Evolutionary conservation across 106 monocot species (phyloP).

Genomic region (Dactylorhiza incarnata): DNA sequence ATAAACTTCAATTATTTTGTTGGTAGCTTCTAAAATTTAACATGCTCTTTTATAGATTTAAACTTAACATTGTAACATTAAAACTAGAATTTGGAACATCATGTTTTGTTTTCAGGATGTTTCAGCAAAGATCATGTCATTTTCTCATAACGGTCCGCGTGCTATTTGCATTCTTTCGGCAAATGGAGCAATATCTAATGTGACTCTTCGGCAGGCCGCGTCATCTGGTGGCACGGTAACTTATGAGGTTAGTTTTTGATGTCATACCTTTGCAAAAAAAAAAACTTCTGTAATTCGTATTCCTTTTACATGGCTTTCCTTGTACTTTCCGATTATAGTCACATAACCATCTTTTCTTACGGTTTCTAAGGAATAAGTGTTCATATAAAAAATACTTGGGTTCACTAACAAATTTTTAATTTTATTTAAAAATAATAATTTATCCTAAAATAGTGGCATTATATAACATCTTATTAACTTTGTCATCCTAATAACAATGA

Average conservation of each 20-base stretch:
- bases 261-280: not conserved
- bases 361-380: too few relatives aligned
- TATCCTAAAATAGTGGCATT: too few relatives aligned
- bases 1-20: not conserved
- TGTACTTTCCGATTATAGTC: too few relatives aligned
- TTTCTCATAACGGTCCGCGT: constrained; percentile 58
- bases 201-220: constrained; percentile 59
- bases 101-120: constrained; percentile 39
- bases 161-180: constrained; percentile 67
- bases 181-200: constrained; percentile 74
- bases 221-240: constrained; percentile 76
- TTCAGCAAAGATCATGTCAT: constrained; percentile 77
- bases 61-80: not conserved
- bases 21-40: not conserved
- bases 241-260: constrained; percentile 45
- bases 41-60: not conserved
- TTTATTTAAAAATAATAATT: too few relatives aligned
- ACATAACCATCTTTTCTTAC: too few relatives aligned
- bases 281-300: not conserved
- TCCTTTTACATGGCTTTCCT: not conserved
- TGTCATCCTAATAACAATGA: too few relatives aligned
- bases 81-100: not conserved
- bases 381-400: too few relatives aligned
- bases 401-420: too few relatives aligned
- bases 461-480: too few relatives aligned